Evolutionary conservation across 2,329 filamentous ascomycete genomes (phyloP).

Genomic region (Leptographium procerum): DNA sequence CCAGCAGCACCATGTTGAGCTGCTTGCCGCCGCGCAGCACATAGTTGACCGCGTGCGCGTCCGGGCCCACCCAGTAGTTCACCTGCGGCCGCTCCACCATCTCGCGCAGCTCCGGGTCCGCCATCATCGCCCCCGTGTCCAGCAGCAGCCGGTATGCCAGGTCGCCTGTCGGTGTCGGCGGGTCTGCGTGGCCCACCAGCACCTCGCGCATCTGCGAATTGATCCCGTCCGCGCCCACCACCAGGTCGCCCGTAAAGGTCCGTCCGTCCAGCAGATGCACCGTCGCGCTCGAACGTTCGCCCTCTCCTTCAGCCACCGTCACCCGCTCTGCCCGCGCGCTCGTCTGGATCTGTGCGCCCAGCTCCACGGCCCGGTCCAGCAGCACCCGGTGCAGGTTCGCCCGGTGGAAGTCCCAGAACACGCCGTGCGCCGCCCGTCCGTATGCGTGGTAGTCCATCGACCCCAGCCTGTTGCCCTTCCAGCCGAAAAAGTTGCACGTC

Average conservation of each 20-base stretch:
- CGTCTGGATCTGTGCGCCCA: slow-evolving; percentile 16
- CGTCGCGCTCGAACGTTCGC: slow-evolving; percentile 8
- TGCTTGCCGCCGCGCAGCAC: slow-evolving; percentile 19
- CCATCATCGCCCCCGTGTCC: slow-evolving; percentile 17
- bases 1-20: slow-evolving; percentile 23
- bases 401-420: slow-evolving; percentile 24
- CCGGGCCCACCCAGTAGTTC: slow-evolving; percentile 23
- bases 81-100: slow-evolving; percentile 19
- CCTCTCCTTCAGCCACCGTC: slow-evolving; percentile 13
- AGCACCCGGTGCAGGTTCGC: slow-evolving; percentile 21
- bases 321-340: slow-evolving; percentile 16
- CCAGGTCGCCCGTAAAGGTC: slow-evolving; percentile 21
- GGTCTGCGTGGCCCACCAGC: slow-evolving; percentile 12
- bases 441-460: slow-evolving; percentile 10
- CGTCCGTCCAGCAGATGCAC: slow-evolving; percentile 17
- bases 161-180: slow-evolving; percentile 20
- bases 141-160: slow-evolving; percentile 24
- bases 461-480: slow-evolving; percentile 9
- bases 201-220: slow-evolving; percentile 15
- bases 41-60: slow-evolving; percentile 22
- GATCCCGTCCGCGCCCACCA: slow-evolving; percentile 30
- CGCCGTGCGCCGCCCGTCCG: slow-evolving; percentile 13
- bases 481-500: slow-evolving; percentile 10
- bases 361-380: slow-evolving; percentile 16
- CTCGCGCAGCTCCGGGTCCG: slow-evolving; percentile 17